phyloP scores from a whole-genome alignment of 163 green algal genomes.

The Dunaliella salina region DNA sequence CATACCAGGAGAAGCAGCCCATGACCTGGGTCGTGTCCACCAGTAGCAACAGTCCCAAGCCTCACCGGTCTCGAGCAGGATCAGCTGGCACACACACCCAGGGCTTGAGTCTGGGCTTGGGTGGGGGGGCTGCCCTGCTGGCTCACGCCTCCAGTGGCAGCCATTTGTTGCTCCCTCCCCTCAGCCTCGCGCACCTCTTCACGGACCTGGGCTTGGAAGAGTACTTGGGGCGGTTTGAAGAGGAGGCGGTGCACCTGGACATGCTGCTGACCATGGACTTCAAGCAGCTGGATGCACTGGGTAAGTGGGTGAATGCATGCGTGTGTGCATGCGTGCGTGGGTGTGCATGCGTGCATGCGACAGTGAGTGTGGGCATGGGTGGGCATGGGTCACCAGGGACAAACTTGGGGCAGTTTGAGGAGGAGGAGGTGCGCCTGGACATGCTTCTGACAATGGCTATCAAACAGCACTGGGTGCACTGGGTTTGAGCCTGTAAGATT shows the following conservation, averaged over 20 bases:
- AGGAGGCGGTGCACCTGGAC: conserved; percentile 41
- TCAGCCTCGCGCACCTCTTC: background rate
- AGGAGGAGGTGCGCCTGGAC: too few species aligned
- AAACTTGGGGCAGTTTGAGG: too few species aligned
- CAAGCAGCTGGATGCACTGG: background rate
- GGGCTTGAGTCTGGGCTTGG: background rate
- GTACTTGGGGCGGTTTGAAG: conserved; percentile 24
- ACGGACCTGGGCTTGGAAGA: conserved; percentile 21
- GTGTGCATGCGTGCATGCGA: too few species aligned
- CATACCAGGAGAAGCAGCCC: background rate
- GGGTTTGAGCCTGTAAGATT: too few species aligned
- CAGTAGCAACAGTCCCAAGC: background rate
- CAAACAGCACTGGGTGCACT: too few species aligned
- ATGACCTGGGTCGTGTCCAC: background rate
- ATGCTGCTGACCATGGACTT: conserved; percentile 36
- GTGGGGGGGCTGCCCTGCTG: background rate
- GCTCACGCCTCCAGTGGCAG: background rate
- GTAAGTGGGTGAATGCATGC: too few species aligned
- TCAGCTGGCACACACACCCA: too few species aligned
- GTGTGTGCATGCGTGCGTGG: too few species aligned
- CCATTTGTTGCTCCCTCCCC: background rate
- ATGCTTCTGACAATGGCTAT: too few species aligned
- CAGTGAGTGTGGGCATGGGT: too few species aligned
- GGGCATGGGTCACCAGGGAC: too few species aligned
- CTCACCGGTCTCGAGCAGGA: background rate